A percentile compares a stretch with the other conserved stretches of the same genome.
phyloP scores from a whole-genome alignment of 352 stramenopile species.

The Globisporangium emineosum region DNA sequence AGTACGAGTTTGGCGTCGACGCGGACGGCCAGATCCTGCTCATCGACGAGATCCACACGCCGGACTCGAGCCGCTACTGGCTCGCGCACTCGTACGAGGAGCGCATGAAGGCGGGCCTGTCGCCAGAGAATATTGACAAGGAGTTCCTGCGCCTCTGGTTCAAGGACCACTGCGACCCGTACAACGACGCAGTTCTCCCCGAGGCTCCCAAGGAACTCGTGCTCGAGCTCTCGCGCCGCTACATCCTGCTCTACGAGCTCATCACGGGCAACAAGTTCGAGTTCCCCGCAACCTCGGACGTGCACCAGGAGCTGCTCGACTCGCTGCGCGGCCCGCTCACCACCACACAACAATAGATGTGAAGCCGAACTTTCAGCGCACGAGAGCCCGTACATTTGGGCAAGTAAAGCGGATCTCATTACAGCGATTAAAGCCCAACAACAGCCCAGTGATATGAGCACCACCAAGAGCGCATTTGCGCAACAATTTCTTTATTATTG shows the following conservation, averaged over 20 bases:
- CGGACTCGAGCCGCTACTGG: conserved; percentile 97
- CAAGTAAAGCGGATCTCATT: not conserved
- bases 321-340: conserved; percentile 34
- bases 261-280: conserved; percentile 96
- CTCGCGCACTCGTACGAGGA: conserved; percentile 89
- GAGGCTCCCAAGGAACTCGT: conserved; percentile 96
- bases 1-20: conserved; percentile 89
- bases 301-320: conserved; percentile 48
- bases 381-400: not conserved
- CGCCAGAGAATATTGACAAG: conserved; percentile 99
- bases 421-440: too few species aligned
- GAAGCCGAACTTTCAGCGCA: not conserved
- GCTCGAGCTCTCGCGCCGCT: conserved; percentile 94
- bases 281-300: conserved; percentile 49
- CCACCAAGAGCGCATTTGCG: not conserved
- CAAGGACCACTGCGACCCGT: conserved; percentile 97
- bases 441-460: too few species aligned
- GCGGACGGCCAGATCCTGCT: conserved; percentile 92
- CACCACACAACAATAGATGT: conserved; percentile 13
- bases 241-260: conserved; percentile 98
- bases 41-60: conserved; percentile 99
- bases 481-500: not conserved
- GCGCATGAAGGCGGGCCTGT: conserved; percentile 80
- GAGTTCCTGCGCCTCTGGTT: conserved; percentile 99
- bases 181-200: conserved; percentile 94